Evolutionary conservation across 2,329 filamentous ascomycete genomes (phyloP).

Genomic region (Neonectria sp.): DNA sequence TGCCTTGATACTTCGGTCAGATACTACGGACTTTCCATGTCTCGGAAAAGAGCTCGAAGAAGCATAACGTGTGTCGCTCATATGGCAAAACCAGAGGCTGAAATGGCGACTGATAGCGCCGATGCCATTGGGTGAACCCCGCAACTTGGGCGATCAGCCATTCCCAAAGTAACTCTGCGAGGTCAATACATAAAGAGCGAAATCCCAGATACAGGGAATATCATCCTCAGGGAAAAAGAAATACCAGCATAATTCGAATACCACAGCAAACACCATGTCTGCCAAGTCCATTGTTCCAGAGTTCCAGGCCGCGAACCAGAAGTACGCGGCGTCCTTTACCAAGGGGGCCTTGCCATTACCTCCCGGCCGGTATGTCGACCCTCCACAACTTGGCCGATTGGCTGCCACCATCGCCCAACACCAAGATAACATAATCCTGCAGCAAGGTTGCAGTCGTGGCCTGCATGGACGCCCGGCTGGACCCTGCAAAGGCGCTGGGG

Average conservation of each 20-base stretch:
- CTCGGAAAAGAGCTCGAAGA: background rate
- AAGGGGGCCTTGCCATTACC: conserved; percentile 44
- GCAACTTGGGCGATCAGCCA: conserved; percentile 17
- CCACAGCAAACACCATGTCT: conserved; percentile 13
- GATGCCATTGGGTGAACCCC: conserved; percentile 28
- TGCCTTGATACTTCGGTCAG: background rate
- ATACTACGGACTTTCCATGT: background rate
- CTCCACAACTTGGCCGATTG: background rate
- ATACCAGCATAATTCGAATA: background rate
- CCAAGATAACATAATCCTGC: background rate
- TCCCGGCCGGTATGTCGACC: conserved; percentile 39
- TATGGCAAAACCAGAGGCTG: conserved; percentile 23
- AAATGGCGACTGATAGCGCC: conserved; percentile 29
- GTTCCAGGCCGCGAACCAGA: conserved; percentile 42
- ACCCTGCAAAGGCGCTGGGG: conserved; percentile 61
- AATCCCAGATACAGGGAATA: background rate
- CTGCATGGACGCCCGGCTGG: conserved; percentile 85
- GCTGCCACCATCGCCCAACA: background rate
- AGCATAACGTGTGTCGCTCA: conserved; percentile 7
- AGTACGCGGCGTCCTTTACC: conserved; percentile 41
- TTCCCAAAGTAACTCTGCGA: conserved; percentile 16
- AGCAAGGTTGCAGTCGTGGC: conserved; percentile 67
- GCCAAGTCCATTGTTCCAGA: conserved; percentile 37
- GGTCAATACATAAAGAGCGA: conserved; percentile 8
- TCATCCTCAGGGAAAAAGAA: background rate